Evolutionary conservation across 306 rosid genomes (phyloP), one percentile per base, ranked within the genome.

Genomic region (Citrullus colocynthis): DNA sequence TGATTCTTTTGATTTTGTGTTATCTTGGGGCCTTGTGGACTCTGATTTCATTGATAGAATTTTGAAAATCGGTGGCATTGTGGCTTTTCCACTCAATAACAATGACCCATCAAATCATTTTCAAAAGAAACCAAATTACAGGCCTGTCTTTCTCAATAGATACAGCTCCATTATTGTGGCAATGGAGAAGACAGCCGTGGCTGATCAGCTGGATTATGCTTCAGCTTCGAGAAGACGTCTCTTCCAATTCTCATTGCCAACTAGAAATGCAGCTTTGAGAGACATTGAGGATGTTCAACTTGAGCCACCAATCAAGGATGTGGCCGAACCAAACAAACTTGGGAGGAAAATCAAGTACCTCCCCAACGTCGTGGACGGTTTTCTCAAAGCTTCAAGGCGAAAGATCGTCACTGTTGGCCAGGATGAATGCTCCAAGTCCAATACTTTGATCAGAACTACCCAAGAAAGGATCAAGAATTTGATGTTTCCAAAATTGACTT

Each of bases 371-470:
- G 36, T 3, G 4, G 3, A 32, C 36, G 4, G 36, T 32, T 32
- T 32, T 32, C 36, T 32, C 36, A 3, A 32, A 32, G 44, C 64
- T 9, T 89, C 71, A 21, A 58, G 69, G 64, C 69, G 85, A 32
- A 78, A 88, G 60, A 64, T 91, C 79, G 73, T 88, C 57, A 77
- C 81, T 36, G 82, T 80, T 18, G 91, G 91, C 4, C 59, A 83
- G 84, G 45, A 78, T 10, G 80, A 86, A 78, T 36, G 39, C 6
- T 36, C 6, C 5, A 34, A 34, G 49, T 60, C 4, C 57, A 87
- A 63, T 88, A 92, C 91, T 91, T 91, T 48, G 30, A 87, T 15
- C 21, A 52, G 62, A 81, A 86, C 78, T 88, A 89, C 70, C 97
- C 94, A 0, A 85, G 83, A 81, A 87, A 62, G 87, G 72, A 80